Evolutionary conservation across 306 rosid species (phyloP), one percentile per base, ranked within the genome.

Genomic region (Dryas alaskensis): DNA sequence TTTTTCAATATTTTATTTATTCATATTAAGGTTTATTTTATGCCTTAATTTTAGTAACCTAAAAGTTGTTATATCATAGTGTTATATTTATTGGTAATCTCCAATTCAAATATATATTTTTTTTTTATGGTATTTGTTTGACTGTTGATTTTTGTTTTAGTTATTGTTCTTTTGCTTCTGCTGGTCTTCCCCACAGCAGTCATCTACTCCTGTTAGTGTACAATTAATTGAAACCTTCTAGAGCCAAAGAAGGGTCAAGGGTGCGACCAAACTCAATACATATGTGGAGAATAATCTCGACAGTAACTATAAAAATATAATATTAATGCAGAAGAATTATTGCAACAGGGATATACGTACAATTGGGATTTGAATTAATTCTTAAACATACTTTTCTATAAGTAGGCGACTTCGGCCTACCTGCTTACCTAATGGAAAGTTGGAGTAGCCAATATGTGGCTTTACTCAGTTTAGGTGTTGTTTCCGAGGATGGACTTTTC

Each of bases 401-500:
- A 62, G 67, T 62, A 62, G 27, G 27, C 27, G 6, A 62, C 48
- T 31, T 31, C 0, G 37, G 37, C 37, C 37, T 1, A 31, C 37
- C 37, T 31, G 37, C 37, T 31, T 62, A 42, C 16, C 11, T 40
- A 6, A 62, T n/a, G 27, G 19, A 14, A 62, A 62, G 48, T 16
- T 62, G 49, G 67, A 62, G 9, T 45, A 46, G 10, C 17, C 64
- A 63, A 25, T 49, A 10, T 17, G 17, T 50, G 43, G 62, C 48
- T 44, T 48, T 54, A 16, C 4, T n/a, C 37, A 8, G 13, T 27
- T 54, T 75, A 46, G 46, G 19, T 27, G 39, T 4, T 66, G 60
- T 49, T 72, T 53, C 64, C 65, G 58, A 37, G 62, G 49, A 62
- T 55, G 6, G 76, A 46, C 65, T 75, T 74, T 54, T 70, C 40